Evolutionary conservation across 768 basidiomycete species (phyloP).

Genomic region (Astraeus odoratus): DNA sequence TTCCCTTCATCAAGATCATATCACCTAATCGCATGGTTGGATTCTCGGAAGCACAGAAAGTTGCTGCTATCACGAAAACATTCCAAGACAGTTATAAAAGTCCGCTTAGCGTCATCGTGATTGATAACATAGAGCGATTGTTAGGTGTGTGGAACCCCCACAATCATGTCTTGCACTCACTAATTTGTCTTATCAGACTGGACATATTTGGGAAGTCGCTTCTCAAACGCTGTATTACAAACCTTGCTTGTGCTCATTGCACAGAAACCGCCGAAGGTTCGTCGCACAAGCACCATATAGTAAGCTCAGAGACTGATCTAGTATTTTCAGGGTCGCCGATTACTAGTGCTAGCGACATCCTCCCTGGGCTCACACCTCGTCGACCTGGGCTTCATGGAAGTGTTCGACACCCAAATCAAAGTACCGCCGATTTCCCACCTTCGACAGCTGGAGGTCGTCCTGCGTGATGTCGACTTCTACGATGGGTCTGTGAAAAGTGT

Average conservation of each 20-base stretch:
- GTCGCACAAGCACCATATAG: constrained; percentile 7
- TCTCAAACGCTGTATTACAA: constrained; percentile 92
- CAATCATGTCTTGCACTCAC: background rate
- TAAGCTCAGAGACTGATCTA: constrained; percentile 6
- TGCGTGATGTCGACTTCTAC: constrained; percentile 79
- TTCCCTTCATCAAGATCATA: constrained; percentile 96
- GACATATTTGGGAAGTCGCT: constrained; percentile 94
- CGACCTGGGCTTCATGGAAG: constrained; percentile 84
- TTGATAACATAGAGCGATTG: constrained; percentile 90
- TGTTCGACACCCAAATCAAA: constrained; percentile 81
- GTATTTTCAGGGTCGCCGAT: constrained; percentile 69
- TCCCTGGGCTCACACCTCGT: constrained; percentile 80
- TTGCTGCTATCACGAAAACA: constrained; percentile 83
- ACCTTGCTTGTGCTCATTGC: constrained; percentile 82
- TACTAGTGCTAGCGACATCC: constrained; percentile 88
- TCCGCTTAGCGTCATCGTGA: constrained; percentile 90
- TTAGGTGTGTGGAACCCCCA: constrained; percentile 51
- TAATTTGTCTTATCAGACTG: constrained; percentile 58
- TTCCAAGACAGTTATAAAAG: constrained; percentile 97
- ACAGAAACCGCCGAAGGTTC: constrained; percentile 87
- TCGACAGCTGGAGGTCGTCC: constrained; percentile 62
- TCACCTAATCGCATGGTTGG: constrained; percentile 98
- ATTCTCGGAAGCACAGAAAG: constrained; percentile 87
- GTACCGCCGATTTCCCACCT: constrained; percentile 79
- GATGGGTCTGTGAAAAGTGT: constrained; percentile 41